Conservation (phyloP, 345 rosid genomes). For the Boechera retrofracta region DNA sequence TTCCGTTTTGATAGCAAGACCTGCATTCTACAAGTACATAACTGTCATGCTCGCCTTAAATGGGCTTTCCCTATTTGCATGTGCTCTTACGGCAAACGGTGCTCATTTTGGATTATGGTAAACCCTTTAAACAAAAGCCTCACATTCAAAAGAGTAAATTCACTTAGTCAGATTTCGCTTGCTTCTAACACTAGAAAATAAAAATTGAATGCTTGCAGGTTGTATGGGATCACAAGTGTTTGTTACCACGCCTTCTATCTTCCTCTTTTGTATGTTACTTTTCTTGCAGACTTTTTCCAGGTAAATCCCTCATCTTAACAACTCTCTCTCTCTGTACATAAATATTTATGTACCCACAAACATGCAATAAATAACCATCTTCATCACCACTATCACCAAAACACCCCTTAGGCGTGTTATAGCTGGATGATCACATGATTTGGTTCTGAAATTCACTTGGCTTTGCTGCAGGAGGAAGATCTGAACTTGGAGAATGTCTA, state of each 20-base stretch:
- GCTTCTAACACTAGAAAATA: neutral
- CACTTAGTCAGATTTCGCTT: conserved; percentile 5
- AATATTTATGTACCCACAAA: neutral
- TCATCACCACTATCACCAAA: conserved; percentile 14
- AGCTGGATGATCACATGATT: conserved; percentile 19
- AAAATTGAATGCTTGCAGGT: conserved; percentile 55
- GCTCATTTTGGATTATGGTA: conserved; percentile 87
- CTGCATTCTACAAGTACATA: conserved; percentile 89
- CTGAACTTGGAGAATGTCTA: conserved; percentile 82
- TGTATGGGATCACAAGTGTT: conserved; percentile 67
- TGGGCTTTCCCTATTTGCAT: conserved; percentile 70
- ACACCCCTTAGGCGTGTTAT: neutral
- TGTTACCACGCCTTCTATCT: conserved; percentile 92
- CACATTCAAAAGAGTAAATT: neutral
- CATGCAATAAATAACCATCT: neutral
- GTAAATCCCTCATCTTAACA: conserved; percentile 43
- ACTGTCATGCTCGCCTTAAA: conserved; percentile 63
- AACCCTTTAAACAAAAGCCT: conserved; percentile 21
- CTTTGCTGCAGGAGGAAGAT: conserved; percentile 76
- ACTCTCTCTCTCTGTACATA: neutral
- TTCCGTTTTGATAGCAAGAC: conserved; percentile 70
- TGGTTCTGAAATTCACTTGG: conserved; percentile 19
- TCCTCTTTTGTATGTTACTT: conserved; percentile 77
- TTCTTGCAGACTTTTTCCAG: conserved; percentile 94
- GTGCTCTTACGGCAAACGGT: conserved; percentile 69